Conservation (phyloP, 768 basidiomycete species). For the Terana coerulea region DNA sequence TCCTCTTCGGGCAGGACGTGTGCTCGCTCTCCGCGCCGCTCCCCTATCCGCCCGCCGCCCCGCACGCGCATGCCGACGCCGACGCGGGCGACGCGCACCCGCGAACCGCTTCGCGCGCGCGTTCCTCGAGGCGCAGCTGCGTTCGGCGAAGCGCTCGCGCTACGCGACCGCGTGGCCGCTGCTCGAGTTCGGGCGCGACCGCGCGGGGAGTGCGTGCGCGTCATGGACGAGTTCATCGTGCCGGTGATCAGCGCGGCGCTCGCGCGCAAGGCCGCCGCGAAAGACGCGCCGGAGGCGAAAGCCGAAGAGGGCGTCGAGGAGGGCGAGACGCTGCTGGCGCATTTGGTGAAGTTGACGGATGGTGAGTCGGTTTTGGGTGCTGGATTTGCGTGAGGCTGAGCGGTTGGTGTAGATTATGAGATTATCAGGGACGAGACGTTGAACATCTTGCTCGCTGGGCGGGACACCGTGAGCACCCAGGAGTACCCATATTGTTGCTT, state of each 20-base stretch:
- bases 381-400: background rate
- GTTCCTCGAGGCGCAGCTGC: conserved; percentile 46
- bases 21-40: conserved; percentile 43
- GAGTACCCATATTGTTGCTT: background rate
- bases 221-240: conserved; percentile 48
- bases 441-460: conserved; percentile 55
- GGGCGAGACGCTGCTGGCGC: conserved; percentile 24
- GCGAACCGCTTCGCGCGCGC: conserved; percentile 41
- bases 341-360: conserved; percentile 18
- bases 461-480: conserved; percentile 40
- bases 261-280: conserved; percentile 30
- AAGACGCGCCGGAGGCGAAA: conserved; percentile 4
- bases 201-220: conserved; percentile 38
- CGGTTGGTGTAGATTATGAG: conserved; percentile 31
- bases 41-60: conserved; percentile 39
- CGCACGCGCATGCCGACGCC: conserved; percentile 13
- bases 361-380: conserved; percentile 28
- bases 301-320: conserved; percentile 18
- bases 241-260: conserved; percentile 50
- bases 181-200: conserved; percentile 48
- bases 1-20: conserved; percentile 49
- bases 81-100: background rate
- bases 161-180: conserved; percentile 48
- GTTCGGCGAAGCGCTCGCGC: conserved; percentile 35
- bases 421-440: conserved; percentile 48